Base-by-base conservation (phyloP, 106 monocot species). In the Agapanthus africanus region DNA sequence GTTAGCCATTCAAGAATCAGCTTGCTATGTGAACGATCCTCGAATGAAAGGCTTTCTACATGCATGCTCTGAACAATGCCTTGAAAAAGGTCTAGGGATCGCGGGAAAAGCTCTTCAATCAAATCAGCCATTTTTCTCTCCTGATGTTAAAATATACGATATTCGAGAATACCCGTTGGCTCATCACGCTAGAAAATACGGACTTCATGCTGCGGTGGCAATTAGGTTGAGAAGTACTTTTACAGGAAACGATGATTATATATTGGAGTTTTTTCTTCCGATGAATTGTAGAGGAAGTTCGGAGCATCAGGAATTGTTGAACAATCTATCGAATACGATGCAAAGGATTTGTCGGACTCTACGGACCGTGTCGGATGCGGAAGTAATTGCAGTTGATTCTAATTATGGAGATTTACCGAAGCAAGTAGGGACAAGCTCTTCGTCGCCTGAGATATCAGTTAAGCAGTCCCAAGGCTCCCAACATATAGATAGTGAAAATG, bases 201-300 rank as follows among this genome's bases (percentile, higher is more conserved):
- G 83, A 19, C 63, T 99, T 47, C 57, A 77, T 69, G 88, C 97
- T 76, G 91, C 97, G 37, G 92, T 99, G 49, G 97, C 97, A 8
- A 87, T 99, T 26, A 74, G 89, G 80, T 71, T 99, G 57, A 91
- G 87, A 67, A 99, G 97, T 54, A 80, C 80, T n/a, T 72, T 80
- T 70, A 99, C 92, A 11, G 82, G 84, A 14, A 68, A 70, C 70
- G 84, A 87, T 78, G 97, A 99, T 61, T 99, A 92, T 59, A 82
- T 99, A 68, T 63, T 99, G 42, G 97, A 99, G 77, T 79, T 99
- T 31, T 92, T 99, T 75, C 89, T 99, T 56, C 97, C 97, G 27
- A 71, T 90, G 40, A 87, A 81, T 71, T 92, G 89, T 64, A 87
- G 41, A 71, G 83, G 82, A 27, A 70, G 76, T 71, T 70, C 68